Conservation (phyloP, 257 asterid genomes). For the Ehretia macrophylla region DNA sequence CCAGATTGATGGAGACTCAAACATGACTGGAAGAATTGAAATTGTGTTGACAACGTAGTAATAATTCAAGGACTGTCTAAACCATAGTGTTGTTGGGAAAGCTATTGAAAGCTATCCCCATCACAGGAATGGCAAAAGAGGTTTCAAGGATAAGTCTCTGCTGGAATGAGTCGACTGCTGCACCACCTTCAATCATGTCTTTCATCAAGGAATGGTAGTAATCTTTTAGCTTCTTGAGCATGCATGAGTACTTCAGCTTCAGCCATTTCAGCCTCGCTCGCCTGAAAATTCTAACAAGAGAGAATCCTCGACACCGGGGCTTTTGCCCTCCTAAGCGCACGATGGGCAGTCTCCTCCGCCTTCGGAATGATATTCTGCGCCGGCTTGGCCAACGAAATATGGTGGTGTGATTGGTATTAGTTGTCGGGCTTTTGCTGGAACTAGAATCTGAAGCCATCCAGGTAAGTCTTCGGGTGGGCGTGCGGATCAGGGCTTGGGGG, state of each 20-base stretch:
- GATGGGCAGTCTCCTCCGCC: slow-evolving; percentile 38
- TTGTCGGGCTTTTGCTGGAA: neutral
- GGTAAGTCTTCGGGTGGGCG: neutral
- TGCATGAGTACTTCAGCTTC: slow-evolving; percentile 27
- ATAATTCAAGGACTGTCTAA: too few relatives aligned
- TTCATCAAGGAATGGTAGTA: slow-evolving; percentile 29
- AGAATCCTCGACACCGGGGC: slow-evolving; percentile 37
- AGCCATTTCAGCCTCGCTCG: slow-evolving; percentile 41
- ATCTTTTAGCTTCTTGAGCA: slow-evolving; percentile 46
- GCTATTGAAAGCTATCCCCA: slow-evolving; percentile 52
- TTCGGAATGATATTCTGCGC: slow-evolving; percentile 26
- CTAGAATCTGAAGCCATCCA: slow-evolving; percentile 3
- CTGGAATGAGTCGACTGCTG: slow-evolving; percentile 42
- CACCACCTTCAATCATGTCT: slow-evolving; percentile 42
- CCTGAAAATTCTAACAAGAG: slow-evolving; percentile 33
- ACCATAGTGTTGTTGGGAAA: neutral
- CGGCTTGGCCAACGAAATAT: slow-evolving; percentile 37
- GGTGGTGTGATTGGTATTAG: slow-evolving; percentile 12
- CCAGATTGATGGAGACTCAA: too few relatives aligned
- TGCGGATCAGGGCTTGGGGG: too few relatives aligned
- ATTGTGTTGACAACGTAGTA: too few relatives aligned
- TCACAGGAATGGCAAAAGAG: slow-evolving; percentile 65
- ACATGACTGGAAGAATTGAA: too few relatives aligned
- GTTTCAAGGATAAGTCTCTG: slow-evolving; percentile 56
- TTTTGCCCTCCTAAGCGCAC: slow-evolving; percentile 55